phyloP scores from a whole-genome alignment of 192 early-diverging fungal genomes.

The Gorgonomyces haynaldii region DNA sequence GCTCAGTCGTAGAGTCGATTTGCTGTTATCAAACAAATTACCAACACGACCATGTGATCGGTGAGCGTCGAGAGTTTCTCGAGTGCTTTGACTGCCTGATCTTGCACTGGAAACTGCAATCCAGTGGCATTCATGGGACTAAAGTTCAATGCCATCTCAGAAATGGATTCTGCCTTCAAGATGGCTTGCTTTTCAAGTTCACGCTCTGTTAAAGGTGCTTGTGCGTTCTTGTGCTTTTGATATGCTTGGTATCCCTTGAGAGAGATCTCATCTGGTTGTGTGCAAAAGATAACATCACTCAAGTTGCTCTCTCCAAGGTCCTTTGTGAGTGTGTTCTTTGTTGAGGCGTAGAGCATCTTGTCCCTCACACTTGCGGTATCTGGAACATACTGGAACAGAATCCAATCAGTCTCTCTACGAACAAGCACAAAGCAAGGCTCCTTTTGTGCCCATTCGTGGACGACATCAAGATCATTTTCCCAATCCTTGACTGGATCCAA shows the following conservation, averaged over 20 bases:
- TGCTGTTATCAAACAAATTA: too few relatives aligned
- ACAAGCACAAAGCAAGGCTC: slow-evolving; percentile 5
- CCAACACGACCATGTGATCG: too few relatives aligned
- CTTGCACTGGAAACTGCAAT: slow-evolving; percentile 10
- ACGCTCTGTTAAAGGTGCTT: slow-evolving; percentile 72
- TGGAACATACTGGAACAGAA: slow-evolving; percentile 68
- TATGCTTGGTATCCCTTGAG: slow-evolving; percentile 55
- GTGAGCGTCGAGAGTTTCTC: too few relatives aligned
- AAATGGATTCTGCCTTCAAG: too few relatives aligned
- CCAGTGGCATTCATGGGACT: too few relatives aligned
- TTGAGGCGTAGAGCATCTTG: slow-evolving; percentile 92
- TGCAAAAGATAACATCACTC: not conserved
- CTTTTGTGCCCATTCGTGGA: not conserved
- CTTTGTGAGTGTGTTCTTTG: slow-evolving; percentile 65
- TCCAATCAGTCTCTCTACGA: slow-evolving; percentile 46
- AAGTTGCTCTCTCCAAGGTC: slow-evolving; percentile 16
- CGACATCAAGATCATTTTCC: not conserved
- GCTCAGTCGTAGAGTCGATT: too few relatives aligned
- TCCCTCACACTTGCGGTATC: slow-evolving; percentile 71
- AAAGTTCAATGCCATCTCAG: too few relatives aligned
- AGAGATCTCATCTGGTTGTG: slow-evolving; percentile 41
- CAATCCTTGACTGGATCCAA: not conserved
- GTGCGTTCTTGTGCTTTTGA: slow-evolving; percentile 45
- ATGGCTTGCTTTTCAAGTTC: slow-evolving; percentile 66
- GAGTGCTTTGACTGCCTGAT: too few relatives aligned